Percentiles rank a stretch among this genome's conserved stretches.
phyloP scores from a whole-genome alignment of 495 filamentous ascomycete species.

The Melanomma pulvis-pyrius region DNA sequence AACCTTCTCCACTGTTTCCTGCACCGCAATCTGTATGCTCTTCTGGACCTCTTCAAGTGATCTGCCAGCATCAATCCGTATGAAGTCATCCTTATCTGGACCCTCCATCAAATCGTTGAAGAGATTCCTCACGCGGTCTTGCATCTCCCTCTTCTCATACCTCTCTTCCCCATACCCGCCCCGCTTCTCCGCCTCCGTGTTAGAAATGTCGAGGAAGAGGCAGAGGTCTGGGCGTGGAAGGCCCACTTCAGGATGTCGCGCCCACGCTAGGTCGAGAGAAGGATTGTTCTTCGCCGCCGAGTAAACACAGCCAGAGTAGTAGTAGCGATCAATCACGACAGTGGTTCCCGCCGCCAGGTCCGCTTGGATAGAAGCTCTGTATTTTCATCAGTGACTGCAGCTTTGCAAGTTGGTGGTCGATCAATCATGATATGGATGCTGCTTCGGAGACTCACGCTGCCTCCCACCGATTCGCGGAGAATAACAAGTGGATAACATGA shows the following conservation, averaged over 20 bases:
- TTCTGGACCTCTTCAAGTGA: constrained; percentile 38
- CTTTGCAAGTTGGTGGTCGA: neutral
- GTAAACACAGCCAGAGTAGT: constrained; percentile 91
- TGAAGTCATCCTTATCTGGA: constrained; percentile 42
- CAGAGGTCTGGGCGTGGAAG: constrained; percentile 86
- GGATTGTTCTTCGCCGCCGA: constrained; percentile 86
- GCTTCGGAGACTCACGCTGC: constrained; percentile 53
- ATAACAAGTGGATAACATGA: constrained; percentile 91
- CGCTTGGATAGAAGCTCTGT: constrained; percentile 60
- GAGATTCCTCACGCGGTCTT: constrained; percentile 72
- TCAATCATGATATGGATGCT: neutral
- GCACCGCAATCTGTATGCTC: constrained; percentile 19
- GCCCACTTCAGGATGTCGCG: constrained; percentile 78
- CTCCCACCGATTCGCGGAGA: constrained; percentile 97
- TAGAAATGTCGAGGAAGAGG: constrained; percentile 79
- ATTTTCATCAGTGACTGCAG: neutral
- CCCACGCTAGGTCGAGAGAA: constrained; percentile 72
- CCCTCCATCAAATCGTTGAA: constrained; percentile 53
- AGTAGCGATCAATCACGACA: constrained; percentile 89
- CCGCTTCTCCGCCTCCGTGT: constrained; percentile 69
- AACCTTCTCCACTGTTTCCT: constrained; percentile 44
- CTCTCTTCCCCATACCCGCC: constrained; percentile 87
- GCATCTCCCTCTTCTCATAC: constrained; percentile 86
- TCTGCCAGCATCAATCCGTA: constrained; percentile 56
- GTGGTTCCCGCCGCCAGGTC: constrained; percentile 68